A percentile compares a stretch with the other conserved stretches of the same genome.
phyloP scores from a whole-genome alignment of 169 alveolate species.

The Plasmodium knowlesi region DNA sequence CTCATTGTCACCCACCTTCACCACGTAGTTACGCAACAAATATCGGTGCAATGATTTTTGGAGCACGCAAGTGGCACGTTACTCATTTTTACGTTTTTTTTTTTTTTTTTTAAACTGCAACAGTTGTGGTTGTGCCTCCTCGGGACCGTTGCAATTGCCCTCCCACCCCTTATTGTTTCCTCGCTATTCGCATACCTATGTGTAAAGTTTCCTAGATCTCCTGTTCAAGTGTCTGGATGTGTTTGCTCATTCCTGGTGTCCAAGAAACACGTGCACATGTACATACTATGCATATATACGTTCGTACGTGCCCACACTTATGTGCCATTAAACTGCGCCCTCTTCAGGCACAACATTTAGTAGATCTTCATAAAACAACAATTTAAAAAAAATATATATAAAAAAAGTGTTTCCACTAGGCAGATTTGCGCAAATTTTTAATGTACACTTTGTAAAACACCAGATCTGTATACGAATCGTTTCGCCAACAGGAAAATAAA shows the following conservation, averaged over 20 bases:
- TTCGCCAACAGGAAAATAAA: neutral
- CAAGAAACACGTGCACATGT: neutral
- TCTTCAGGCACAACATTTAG: neutral
- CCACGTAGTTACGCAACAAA: neutral
- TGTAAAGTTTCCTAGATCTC: neutral
- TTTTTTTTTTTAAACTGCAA: slow-evolving; percentile 1
- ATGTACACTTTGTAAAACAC: neutral
- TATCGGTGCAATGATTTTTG: neutral
- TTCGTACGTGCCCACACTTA: neutral
- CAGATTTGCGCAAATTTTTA: neutral
- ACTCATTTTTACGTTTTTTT: neutral
- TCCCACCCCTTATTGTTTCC: neutral
- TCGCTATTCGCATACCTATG: neutral
- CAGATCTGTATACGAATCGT: neutral
- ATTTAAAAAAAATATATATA: too few relatives aligned
- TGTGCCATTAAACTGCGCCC: neutral
- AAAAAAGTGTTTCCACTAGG: neutral
- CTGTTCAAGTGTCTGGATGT: neutral
- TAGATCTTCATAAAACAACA: neutral
- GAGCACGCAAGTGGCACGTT: neutral
- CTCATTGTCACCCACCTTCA: neutral
- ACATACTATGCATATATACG: neutral
- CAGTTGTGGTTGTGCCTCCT: neutral
- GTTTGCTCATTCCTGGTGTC: slow-evolving; percentile 10
- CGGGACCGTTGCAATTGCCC: neutral